Evolutionary conservation across 2,329 filamentous ascomycete species (phyloP).

Genomic region (Rhexocercosporidium sp.): DNA sequence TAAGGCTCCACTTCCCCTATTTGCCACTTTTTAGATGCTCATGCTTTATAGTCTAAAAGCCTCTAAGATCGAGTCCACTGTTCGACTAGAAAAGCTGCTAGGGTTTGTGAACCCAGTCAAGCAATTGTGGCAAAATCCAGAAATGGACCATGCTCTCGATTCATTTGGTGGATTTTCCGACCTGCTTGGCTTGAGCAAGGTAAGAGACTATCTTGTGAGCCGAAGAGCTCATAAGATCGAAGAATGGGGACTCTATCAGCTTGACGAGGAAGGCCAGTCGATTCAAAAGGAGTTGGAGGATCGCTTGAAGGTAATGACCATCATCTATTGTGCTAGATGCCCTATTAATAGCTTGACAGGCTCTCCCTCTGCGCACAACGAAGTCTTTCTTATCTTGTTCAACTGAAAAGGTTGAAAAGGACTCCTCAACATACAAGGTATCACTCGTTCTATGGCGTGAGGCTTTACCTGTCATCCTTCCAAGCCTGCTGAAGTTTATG

Average conservation of each 20-base stretch:
- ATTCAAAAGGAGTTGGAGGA: conserved; percentile 81
- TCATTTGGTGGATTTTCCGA: conserved; percentile 81
- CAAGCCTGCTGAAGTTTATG: conserved; percentile 82
- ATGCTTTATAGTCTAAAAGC: conserved; percentile 72
- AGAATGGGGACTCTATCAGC: conserved; percentile 80
- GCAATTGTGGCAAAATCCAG: conserved; percentile 76
- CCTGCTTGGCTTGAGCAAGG: conserved; percentile 77
- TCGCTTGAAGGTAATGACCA: conserved; percentile 63
- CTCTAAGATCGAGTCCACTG: conserved; percentile 71
- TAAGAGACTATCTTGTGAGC: conserved; percentile 78
- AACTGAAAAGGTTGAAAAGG: conserved; percentile 83
- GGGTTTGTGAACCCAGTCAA: conserved; percentile 84
- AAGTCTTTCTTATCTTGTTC: conserved; percentile 93
- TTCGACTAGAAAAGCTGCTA: conserved; percentile 73
- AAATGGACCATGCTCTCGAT: conserved; percentile 70
- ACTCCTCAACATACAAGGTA: conserved; percentile 73
- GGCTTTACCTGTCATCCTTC: conserved; percentile 80
- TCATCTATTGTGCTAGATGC: background rate
- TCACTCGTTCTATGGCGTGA: conserved; percentile 86
- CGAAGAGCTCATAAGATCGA: conserved; percentile 75
- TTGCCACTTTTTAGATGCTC: conserved; percentile 7
- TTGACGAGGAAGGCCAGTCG: conserved; percentile 79
- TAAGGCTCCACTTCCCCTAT: conserved; percentile 45
- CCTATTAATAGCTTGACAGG: conserved; percentile 34
- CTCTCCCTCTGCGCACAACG: conserved; percentile 82